Evolutionary conservation across 352 stramenopile species (phyloP), one percentile per base, ranked within the genome.

Genomic region (Thraustotheca clavata): DNA sequence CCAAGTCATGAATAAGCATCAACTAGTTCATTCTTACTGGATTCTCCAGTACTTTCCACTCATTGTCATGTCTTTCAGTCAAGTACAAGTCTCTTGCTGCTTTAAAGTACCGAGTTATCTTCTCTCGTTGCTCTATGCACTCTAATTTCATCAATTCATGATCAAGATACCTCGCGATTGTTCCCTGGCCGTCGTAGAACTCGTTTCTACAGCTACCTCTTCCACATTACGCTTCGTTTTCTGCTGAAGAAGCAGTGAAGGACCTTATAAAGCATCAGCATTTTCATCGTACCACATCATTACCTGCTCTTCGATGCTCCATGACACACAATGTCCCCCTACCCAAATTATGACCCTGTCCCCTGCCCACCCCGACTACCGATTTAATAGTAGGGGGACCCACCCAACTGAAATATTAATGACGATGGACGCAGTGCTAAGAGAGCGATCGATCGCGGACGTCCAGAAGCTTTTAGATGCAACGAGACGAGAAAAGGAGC

Each of bases 401-500:
- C 24, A 11, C 14, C 49, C 9, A 18, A 1, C 1, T 35, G 20
- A 33, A 9, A n/a, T 6, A 32, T 29, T 35, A 18, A 16, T 67
- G 18, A 46, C 1, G 38, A 29, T 65, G 20, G 76, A 77, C 12
- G 83, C 87, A 33, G 91, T 93, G 66, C 67, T 95, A 60, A 77
- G 82, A 16, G 79, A 80, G 8, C 71, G 91, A 47, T 92, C 86
- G 1, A 76, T 95, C 5, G 86, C 83, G 14, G 86, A 93, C 50
- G 86, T 83, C 5, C 91, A 93, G 63, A 79, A 92, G 22, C 60
- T 95, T 48, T 73, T 95, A 4, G 80, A 93, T 38, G 73, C 73
- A 26, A 91, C 82, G n/a, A 78, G 74, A 78, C 89, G 40, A 49
- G 83, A 93, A 67, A 93, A 91, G 63, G 82, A 90, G 67, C 77